Conservation (phyloP, 805 yeast genomes). For the Kodamaea kaohsiungensis region DNA sequence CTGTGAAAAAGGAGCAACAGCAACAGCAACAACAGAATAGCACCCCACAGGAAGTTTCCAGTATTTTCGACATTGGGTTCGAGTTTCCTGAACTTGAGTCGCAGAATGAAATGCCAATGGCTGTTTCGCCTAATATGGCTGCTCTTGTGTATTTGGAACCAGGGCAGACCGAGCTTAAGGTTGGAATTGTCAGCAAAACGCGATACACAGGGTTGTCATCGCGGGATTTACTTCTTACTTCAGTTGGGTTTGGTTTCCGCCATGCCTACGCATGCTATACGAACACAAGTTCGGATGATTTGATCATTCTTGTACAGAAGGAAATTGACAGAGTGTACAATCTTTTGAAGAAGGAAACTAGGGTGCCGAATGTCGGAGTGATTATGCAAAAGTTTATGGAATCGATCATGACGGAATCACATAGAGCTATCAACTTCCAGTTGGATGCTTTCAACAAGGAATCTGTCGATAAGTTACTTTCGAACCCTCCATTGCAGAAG, state of each 20-base stretch:
- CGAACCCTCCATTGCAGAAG: conserved; percentile 76
- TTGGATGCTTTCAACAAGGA: conserved; percentile 66
- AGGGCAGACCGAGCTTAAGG: conserved; percentile 14
- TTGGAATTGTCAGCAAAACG: conserved; percentile 23
- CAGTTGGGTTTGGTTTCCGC: conserved; percentile 62
- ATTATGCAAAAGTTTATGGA: conserved; percentile 30
- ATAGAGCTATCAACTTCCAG: conserved; percentile 71
- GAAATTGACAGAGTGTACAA: conserved; percentile 35
- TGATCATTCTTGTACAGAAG: conserved; percentile 54
- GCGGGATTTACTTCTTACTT: conserved; percentile 41
- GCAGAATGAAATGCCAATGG: conserved; percentile 21
- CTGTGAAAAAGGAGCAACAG: neutral
- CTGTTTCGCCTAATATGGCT: conserved; percentile 54
- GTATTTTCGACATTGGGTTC: conserved; percentile 58
- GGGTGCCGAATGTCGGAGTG: conserved; percentile 12
- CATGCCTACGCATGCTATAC: conserved; percentile 74
- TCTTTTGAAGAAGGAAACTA: neutral
- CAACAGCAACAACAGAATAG: neutral
- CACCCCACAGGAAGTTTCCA: conserved; percentile 22
- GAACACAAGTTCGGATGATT: conserved; percentile 67
- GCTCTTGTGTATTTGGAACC: conserved; percentile 33
- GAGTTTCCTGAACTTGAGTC: conserved; percentile 35
- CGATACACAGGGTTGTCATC: conserved; percentile 17
- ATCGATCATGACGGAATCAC: conserved; percentile 62
- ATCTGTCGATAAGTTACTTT: conserved; percentile 71